Base-by-base conservation (phyloP, 805 yeast species). In the Candida xiaguanensis region DNA sequence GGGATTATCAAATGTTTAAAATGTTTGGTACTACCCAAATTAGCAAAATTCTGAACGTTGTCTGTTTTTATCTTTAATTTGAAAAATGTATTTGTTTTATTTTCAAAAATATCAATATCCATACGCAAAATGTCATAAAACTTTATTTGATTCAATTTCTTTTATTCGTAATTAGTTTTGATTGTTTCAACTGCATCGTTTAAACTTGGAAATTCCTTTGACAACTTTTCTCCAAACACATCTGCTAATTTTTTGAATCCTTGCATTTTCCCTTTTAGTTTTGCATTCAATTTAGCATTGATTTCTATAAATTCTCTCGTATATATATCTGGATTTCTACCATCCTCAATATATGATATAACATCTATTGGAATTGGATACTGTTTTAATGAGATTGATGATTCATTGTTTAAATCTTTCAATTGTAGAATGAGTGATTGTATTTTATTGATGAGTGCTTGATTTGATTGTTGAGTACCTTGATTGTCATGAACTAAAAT, bases 231-330 rank as follows among this genome's bases (percentile, higher is more conserved):
- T 0, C 88, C 87, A 44, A 93, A 61, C 0, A 75, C 71, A 44
- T 80, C 78, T 50, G 85, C 67, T 47, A 90, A 72, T 40, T 75
- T 72, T 35, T 55, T 63, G 63, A 85, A 72, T 1, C 89, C 96
- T 31, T 65, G 53, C 75, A 86, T 78, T 58, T 87, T 87, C 3
- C 96, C 98, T 53, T 88, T 77, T 39, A 93, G 70, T 48, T 82
- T 79, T 53, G 95, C 96, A 55, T 93, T 93, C 32, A 89, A 80
- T 50, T 87, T 82, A 28, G 89, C 81, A n/a, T 93, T 84, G 25
- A 91, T 86, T 57, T 93, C 99, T 12, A 91, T 87, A 63, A 93
- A 93, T 63, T 93, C 99, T 57, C 99, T 75, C 1, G 98, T 89
- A 61, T 93, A 93, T 28, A 93, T 89, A 56, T 93, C 98, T 0